Evolutionary conservation across 768 basidiomycete genomes (phyloP), one percentile per base, ranked within the genome.

Genomic region (Agaricus bisporus): DNA sequence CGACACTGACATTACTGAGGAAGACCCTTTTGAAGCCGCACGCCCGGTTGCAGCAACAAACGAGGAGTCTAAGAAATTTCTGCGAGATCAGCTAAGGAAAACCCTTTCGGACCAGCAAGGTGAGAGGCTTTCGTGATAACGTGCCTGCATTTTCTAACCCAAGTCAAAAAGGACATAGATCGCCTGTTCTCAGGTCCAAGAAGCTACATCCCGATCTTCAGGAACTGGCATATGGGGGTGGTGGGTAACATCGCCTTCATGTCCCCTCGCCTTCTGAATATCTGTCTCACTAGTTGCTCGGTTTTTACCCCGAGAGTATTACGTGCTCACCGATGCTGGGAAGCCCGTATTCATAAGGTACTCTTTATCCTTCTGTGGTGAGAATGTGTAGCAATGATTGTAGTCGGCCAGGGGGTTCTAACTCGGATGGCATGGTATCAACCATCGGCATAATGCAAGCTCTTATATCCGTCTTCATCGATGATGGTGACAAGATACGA

Each of bases 261-360:
- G n/a, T 51, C 46, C 10, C 38, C 35, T 32, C 32, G 8, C 51
- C 48, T 45, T 45, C 39, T 51, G 29, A 36, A 18, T 17, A n/a
- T 12, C 28, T 17, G n/a, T n/a, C 45, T 55, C 46, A 50, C 28
- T 25, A 44, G 47, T 22, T 20, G 56, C 48, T 58, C 78, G 76
- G 62, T 36, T 63, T 70, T 49, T 64, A 65, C 81, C 79, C 20
- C 77, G 94, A 49, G 82, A 91, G 64, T 99, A 98, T 67, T 97
- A 90, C 63, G 81, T 98, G 14, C 77, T 98, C 17, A 98, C 95
- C 0, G 85, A 95, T 57, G 97, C 97, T 28, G 97, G 97, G 26
- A 98, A 99, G 68, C 95, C 95, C n/a, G 94, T 99, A 10, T 99
- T 90, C 63, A 77, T 83, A 41, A 91, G 90, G 94, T 89, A 66